phyloP scores from a whole-genome alignment of 208 protist genomes.

The Trypanosoma congolense region DNA sequence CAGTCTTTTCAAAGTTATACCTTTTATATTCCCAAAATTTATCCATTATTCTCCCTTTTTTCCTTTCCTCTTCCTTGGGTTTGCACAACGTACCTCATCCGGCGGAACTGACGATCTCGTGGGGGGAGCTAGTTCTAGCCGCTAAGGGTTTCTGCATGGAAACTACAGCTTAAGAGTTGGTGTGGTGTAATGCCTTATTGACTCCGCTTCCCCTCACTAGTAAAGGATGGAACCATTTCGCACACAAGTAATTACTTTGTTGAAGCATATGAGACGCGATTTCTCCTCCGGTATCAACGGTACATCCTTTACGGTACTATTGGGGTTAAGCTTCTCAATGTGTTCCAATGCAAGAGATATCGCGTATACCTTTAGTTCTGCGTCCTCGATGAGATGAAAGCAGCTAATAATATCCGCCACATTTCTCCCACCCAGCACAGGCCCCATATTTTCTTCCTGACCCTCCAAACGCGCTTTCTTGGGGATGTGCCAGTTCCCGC shows the following conservation, averaged over 20 bases:
- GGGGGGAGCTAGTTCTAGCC: too few species aligned
- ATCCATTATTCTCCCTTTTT: too few species aligned
- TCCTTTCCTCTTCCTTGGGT: too few species aligned
- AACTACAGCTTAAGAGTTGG: too few species aligned
- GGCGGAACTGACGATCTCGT: too few species aligned
- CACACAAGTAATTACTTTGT: conserved; percentile 12
- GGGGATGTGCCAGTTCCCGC: conserved; percentile 18
- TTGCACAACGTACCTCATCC: too few species aligned
- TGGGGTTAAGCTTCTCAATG: not conserved
- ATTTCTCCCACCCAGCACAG: conserved; percentile 3
- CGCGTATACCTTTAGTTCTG: conserved; percentile 13
- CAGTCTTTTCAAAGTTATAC: too few species aligned
- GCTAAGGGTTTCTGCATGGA: too few species aligned
- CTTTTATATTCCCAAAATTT: too few species aligned
- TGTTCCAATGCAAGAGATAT: conserved; percentile 16
- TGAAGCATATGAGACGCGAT: conserved; percentile 5
- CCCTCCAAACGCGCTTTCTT: not conserved
- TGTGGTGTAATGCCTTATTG: too few species aligned
- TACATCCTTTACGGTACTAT: not conserved
- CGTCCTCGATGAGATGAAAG: conserved; percentile 15
- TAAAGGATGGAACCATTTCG: conserved; percentile 20
- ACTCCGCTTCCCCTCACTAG: conserved; percentile 8
- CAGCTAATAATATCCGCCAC: conserved; percentile 25
- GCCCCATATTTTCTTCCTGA: not conserved
- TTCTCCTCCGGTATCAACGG: conserved; percentile 7